A percentile compares a stretch with the other conserved stretches of the same genome.
phyloP scores from a whole-genome alignment of 495 filamentous ascomycete genomes.

The Aspergillus heteromorphus region DNA sequence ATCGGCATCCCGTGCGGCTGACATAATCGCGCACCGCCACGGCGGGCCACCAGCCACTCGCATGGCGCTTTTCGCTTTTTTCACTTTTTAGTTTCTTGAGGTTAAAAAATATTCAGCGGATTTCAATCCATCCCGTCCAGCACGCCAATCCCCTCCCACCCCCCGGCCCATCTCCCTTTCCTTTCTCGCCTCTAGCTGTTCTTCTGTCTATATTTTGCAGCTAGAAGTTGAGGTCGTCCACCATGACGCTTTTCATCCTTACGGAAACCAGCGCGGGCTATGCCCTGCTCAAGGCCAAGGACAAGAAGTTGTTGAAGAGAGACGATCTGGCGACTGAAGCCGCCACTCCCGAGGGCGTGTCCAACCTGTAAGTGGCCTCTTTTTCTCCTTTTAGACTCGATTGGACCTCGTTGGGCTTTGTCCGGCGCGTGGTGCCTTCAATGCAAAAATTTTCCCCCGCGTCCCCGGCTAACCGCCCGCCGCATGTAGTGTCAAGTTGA shows the following conservation, averaged over 20 bases:
- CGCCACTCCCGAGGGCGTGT: constrained; percentile 75
- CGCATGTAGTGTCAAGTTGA: constrained; percentile 73
- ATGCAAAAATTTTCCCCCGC: constrained; percentile 15
- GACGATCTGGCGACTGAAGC: constrained; percentile 70
- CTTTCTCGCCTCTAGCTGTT: constrained; percentile 12
- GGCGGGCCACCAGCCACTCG: constrained; percentile 15
- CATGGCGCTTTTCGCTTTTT: constrained; percentile 21
- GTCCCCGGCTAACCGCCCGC: constrained; percentile 22
- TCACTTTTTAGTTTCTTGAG: constrained; percentile 13
- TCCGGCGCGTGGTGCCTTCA: background rate
- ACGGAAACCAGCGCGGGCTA: constrained; percentile 95
- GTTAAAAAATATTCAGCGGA: constrained; percentile 22
- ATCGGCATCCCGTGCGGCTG: constrained; percentile 10
- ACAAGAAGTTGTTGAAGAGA: constrained; percentile 93
- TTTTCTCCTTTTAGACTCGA: background rate
- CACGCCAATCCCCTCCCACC: constrained; percentile 11
- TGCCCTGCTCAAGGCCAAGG: constrained; percentile 93
- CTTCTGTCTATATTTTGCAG: constrained; percentile 16
- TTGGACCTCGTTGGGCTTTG: background rate
- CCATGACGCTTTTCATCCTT: constrained; percentile 76
- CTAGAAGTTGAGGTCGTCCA: constrained; percentile 31
- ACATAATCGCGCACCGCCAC: constrained; percentile 21
- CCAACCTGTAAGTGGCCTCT: constrained; percentile 64
- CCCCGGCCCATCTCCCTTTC: constrained; percentile 18
- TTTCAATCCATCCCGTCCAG: constrained; percentile 14